Evolutionary conservation across 1,284 basidiomycete species (phyloP), one percentile per base, ranked within the genome.

Genomic region (Ceratobasidium sp.): DNA sequence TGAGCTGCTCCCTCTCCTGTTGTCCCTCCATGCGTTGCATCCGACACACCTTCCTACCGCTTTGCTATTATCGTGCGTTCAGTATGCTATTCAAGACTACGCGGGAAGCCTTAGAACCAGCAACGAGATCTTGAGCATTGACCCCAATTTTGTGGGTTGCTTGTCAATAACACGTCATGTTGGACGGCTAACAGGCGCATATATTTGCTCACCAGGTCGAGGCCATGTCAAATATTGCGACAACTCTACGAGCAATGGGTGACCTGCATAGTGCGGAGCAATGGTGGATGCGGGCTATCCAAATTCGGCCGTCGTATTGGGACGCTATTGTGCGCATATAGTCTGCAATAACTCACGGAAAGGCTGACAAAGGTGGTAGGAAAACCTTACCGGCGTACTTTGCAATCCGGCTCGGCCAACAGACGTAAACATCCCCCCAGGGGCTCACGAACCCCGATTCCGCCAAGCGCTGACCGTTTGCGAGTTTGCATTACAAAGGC

Each of bases 171-270:
- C 38, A 30, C 14, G 23, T 4, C 54, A 23, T 4, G 3, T 33
- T 48, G 18, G 27, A 23, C 23, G 2, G 68, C 66, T 35, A 38
- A 46, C 33, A 27, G 33, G 57, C 69, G 50, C 60, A 38, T 66
- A 65, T 44, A 46, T 62, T 7, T 38, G 27, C 54, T 79, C 54
- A 54, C 10, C 62, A 86, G 85, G 85, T 83, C 44, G 87, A 88
- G 81, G 87, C 87, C 8, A 87, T 88, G 87, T 85, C 85, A 75
- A 90, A 90, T 79, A 86, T 89, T 54, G 89, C 88, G 5, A 88
- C 87, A 8, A 87, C 88, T 6, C 82, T 87, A 68, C 84, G 86
- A 27, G 86, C 86, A 6, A 81, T 86, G 77, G 83, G 85, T 68
- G 81, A 82, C 8, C 82, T 82, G 77, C 76, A 80, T 6, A 85